Conservation (phyloP, 768 basidiomycete species). For the Boletus subparvulus region DNA sequence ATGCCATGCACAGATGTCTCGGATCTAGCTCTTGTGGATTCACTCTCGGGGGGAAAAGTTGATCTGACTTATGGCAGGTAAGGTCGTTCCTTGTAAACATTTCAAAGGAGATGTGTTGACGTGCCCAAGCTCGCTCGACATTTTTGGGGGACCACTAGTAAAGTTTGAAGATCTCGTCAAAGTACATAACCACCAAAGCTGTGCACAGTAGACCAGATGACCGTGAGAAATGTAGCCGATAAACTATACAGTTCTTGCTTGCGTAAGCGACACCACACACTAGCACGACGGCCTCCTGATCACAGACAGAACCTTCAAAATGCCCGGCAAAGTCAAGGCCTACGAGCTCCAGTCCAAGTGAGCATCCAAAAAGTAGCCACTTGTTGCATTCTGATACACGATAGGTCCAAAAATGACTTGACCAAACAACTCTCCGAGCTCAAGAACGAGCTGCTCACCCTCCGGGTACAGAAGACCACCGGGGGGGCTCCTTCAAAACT, state of each 20-base stretch:
- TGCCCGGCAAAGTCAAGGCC: slow-evolving; percentile 93
- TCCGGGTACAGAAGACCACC: slow-evolving; percentile 98
- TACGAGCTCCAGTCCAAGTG: slow-evolving; percentile 96
- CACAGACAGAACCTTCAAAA: slow-evolving; percentile 43
- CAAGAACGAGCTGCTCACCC: slow-evolving; percentile 89
- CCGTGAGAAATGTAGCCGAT: slow-evolving; percentile 43
- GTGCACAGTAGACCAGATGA: background rate
- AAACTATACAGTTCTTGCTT: slow-evolving; percentile 40
- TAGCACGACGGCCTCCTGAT: slow-evolving; percentile 34
- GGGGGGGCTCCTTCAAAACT: slow-evolving; percentile 95
- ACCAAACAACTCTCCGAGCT: slow-evolving; percentile 90
- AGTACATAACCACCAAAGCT: background rate
- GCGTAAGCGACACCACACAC: slow-evolving; percentile 32
- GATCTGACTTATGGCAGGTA: slow-evolving; percentile 40
- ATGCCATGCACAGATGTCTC: slow-evolving; percentile 55
- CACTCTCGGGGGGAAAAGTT: slow-evolving; percentile 78
- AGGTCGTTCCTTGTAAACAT: background rate
- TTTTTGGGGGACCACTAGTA: slow-evolving; percentile 67
- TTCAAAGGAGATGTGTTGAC: background rate
- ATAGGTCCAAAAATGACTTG: slow-evolving; percentile 95
- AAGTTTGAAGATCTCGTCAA: slow-evolving; percentile 53
- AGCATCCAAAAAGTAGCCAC: slow-evolving; percentile 28
- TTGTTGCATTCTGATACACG: background rate
- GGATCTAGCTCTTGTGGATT: slow-evolving; percentile 80
- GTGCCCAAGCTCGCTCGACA: slow-evolving; percentile 54